Evolutionary conservation across 2,329 filamentous ascomycete genomes (phyloP), one percentile per base, ranked within the genome.

Genomic region (Canariomyces notabilis): DNA sequence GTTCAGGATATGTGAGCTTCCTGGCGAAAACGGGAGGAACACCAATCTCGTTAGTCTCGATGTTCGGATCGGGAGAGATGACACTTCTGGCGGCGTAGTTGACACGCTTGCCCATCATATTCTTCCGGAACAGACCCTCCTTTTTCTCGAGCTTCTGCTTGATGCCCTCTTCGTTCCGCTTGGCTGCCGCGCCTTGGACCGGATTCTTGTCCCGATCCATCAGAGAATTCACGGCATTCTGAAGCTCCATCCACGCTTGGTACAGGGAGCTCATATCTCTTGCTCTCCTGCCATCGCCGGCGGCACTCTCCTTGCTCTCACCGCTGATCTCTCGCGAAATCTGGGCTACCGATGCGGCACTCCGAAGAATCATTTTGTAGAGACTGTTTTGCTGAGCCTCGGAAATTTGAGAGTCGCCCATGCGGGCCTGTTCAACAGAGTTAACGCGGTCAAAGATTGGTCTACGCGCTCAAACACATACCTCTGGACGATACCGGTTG

Each of bases 21-120:
- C 83, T 89, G 2, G 93, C 93, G 65, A 98, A 98, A 12, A 97
- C 93, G n/a, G 91, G 88, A 15, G 93, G 93, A 2, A 98, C 91
- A 65, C 93, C 93, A 56, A 98, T 97, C 68, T 98, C 93, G 65
- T 95, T 97, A 15, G 93, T 97, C 67, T 98, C 93, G 60, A 98
- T 95, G 62, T 97, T 98, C 2, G 93, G 93, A 63, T 98, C 93
- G 0, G 93, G 93, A 8, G 91, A 97, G 58, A 98, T 98, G 64
- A 98, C 93, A 76, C 87, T 95, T 65, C 93, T 85, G 31, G 93
- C 93, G 40, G 93, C 93, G 64, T 93, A 97, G 67, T 98, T 97
- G 70, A 98, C 93, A 73, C 93, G 89, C 75, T 98, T 98, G 51
- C 93, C 93, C 93, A 98, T 98, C 93, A 98, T 97, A 68, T 98